phyloP scores from a whole-genome alignment of 1,284 basidiomycete species.

The Rhodotorula sp. region DNA sequence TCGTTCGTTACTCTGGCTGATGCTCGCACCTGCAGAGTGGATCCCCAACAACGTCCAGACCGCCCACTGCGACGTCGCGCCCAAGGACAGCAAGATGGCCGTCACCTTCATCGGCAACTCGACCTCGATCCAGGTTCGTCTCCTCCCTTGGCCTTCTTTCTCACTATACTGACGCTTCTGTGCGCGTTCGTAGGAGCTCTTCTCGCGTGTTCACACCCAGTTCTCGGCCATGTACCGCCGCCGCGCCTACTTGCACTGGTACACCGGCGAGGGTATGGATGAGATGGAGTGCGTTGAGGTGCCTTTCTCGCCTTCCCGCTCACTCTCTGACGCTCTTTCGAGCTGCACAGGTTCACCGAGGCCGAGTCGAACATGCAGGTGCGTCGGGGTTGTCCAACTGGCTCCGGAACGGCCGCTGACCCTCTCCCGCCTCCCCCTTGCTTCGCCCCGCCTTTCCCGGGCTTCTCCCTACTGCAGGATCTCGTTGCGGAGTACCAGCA shows the following conservation, averaged over 20 bases:
- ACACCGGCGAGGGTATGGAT: constrained; percentile 92
- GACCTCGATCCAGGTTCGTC: constrained; percentile 68
- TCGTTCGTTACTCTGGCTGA: neutral
- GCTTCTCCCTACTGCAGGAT: constrained; percentile 56
- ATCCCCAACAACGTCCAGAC: constrained; percentile 87
- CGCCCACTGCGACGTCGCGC: constrained; percentile 47
- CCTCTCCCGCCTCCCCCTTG: neutral
- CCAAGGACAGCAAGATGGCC: constrained; percentile 63
- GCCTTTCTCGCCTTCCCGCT: neutral
- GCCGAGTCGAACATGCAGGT: constrained; percentile 66
- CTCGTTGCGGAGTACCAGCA: constrained; percentile 70
- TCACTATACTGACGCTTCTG: too few species aligned
- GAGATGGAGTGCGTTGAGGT: constrained; percentile 66
- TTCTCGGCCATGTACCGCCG: constrained; percentile 93
- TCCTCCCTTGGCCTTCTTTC: too few species aligned
- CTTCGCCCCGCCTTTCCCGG: neutral
- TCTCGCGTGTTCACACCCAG: constrained; percentile 85
- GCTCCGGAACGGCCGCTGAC: neutral
- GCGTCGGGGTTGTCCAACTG: neutral
- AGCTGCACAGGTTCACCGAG: constrained; percentile 40
- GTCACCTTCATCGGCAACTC: constrained; percentile 96
- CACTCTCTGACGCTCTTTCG: neutral
- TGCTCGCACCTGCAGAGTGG: constrained; percentile 59
- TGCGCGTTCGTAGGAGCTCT: constrained; percentile 60
- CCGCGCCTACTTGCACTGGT: constrained; percentile 97